Evolutionary conservation across 1,139 yeast species (phyloP), one percentile per base, ranked within the genome.

Genomic region (Candida glucosophila): DNA sequence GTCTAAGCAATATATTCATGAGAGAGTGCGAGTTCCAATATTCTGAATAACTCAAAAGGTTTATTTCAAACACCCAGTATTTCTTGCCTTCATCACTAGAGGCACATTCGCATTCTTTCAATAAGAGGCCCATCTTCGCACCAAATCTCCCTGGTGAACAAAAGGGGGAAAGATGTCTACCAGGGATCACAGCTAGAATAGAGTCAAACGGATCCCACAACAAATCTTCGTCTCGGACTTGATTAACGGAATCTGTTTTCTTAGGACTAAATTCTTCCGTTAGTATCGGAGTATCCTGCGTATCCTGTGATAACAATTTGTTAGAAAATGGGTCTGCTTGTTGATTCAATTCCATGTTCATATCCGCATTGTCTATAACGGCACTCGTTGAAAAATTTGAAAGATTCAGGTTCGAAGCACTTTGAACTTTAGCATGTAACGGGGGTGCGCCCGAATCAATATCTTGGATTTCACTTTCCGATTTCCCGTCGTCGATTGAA

Each of bases 111-210:
- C 37, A 22, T 14, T 43, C 46, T 34, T 71, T 77, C 13, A 80
- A 41, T 22, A 83, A 54, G 31, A 76, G 79, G 1, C 94, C 95
- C 2, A 81, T 71, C 36, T 73, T 73, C 49, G 78, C 69, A 2
- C 86, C 80, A 27, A 77, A 56, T 26, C 86, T 56, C n/a, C 77
- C 73, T 5, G 81, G 80, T 9, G 82, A 77, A 39, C 75, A 77
- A 20, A 78, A 67, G 5, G 81, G 55, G 1, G 88, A 82, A 18
- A 77, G 64, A 0, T 83, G 67, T 7, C 66, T 57, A 18, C 64
- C 66, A 4, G 83, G 73, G 2, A 83, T 56, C 1, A 80, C 46
- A 0, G 86, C 93, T 37, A 70, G 69, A 1, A 80, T 58, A 23
- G 73, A 77, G 23, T 73, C 62, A n/a, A 59, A 49, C 3, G 70